These are phyloP conservation scores for Podila epigama DNA, from an alignment of 192 early-diverging fungal species.

Conservation along the genomic window DNA sequence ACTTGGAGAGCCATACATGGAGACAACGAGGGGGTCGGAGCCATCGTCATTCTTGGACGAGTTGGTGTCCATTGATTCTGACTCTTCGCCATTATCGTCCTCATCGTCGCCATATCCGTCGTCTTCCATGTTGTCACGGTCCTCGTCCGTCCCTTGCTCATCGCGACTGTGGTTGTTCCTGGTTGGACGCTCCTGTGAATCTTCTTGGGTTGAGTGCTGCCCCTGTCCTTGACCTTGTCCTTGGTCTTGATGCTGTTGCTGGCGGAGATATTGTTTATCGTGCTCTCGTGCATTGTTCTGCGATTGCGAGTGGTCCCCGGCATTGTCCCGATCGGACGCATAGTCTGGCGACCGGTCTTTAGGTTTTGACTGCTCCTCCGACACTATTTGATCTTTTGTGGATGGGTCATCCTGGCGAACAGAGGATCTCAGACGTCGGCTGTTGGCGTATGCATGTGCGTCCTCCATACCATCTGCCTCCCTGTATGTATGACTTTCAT, in stretches of 20 bases:
- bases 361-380: too few species aligned
- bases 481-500: too few species aligned
- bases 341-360: neutral
- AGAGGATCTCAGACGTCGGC: neutral
- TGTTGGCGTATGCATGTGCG: neutral
- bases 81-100: conserved; percentile 30
- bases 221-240: neutral
- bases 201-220: neutral
- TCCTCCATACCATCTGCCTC: too few species aligned
- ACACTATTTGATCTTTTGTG: too few species aligned
- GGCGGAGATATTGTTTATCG: conserved; percentile 1
- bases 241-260: neutral
- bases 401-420: neutral
- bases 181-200: too few species aligned
- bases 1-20: conserved; percentile 48
- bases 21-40: conserved; percentile 19
- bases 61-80: conserved; percentile 29
- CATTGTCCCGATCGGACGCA: neutral
- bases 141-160: conserved; percentile 24
- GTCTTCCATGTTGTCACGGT: conserved; percentile 17
- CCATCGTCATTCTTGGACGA: conserved; percentile 47
- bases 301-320: too few species aligned
- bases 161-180: conserved; percentile 18
- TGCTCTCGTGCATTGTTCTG: neutral
- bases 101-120: conserved; percentile 35